Percentiles rank a stretch among this genome's conserved stretches.
Evolutionary conservation across 1,284 basidiomycete species (phyloP).

Genomic region (Ganoderma resinaceum): DNA sequence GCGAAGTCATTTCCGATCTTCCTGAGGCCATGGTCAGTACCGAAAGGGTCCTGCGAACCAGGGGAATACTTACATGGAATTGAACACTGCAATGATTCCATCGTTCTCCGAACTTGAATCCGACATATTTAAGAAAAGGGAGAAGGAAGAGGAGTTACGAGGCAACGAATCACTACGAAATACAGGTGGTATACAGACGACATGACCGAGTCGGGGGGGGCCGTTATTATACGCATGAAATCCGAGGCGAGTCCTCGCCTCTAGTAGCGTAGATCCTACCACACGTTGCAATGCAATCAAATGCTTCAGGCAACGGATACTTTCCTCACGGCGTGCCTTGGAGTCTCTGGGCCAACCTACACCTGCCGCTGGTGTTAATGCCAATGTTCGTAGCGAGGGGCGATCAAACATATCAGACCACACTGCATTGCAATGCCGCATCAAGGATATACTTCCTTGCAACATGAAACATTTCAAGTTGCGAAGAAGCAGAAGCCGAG

Average conservation of each 20-base stretch:
- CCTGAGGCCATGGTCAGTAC: background rate
- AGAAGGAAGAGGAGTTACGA: background rate
- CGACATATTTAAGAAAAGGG: slow-evolving; percentile 2
- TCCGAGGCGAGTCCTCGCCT: too few species aligned
- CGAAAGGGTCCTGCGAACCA: background rate
- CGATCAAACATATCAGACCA: background rate
- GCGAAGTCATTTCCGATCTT: slow-evolving; percentile 5
- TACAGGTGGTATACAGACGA: too few species aligned
- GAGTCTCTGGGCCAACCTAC: background rate
- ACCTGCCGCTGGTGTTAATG: background rate
- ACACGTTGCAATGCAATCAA: too few species aligned
- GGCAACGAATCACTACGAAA: background rate
- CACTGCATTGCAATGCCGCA: background rate
- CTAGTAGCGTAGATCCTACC: too few species aligned
- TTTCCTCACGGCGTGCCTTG: background rate
- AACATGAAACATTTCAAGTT: background rate
- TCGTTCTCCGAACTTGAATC: slow-evolving; percentile 2
- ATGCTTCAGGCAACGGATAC: too few species aligned
- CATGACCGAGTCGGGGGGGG: too few species aligned
- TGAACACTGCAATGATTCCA: background rate
- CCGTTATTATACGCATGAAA: too few species aligned
- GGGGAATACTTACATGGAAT: background rate
- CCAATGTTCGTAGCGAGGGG: background rate
- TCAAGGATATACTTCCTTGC: background rate
- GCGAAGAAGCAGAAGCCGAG: too few species aligned